phyloP scores from a whole-genome alignment of 2,329 filamentous ascomycete species.

The Aspergillaceae sp. region DNA sequence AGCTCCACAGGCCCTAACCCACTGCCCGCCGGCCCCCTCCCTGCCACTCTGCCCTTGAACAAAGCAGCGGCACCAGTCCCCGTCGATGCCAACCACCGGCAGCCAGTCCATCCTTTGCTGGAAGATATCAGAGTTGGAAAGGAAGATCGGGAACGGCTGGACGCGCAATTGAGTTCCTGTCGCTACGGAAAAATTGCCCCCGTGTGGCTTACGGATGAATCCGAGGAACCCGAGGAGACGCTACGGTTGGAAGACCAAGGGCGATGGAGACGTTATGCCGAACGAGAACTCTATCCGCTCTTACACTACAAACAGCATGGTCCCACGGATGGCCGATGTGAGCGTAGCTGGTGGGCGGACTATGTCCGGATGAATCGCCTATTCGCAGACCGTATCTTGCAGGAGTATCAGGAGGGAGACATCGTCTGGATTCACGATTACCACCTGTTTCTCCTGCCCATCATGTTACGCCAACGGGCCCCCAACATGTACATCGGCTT shows the following conservation, averaged over 20 bases:
- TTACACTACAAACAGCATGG: constrained; percentile 96
- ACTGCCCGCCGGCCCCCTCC: constrained; percentile 14
- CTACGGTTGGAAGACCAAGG: constrained; percentile 71
- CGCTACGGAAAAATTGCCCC: constrained; percentile 72
- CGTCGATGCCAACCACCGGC: constrained; percentile 52
- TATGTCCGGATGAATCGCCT: constrained; percentile 89
- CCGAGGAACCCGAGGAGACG: constrained; percentile 58
- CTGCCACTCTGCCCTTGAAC: constrained; percentile 46
- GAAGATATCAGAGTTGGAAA: constrained; percentile 64
- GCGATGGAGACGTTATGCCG: constrained; percentile 82
- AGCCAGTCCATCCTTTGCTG: constrained; percentile 49
- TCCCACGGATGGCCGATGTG: constrained; percentile 72
- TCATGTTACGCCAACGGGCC: constrained; percentile 73
- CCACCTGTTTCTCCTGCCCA: constrained; percentile 81
- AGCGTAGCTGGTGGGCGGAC: constrained; percentile 79
- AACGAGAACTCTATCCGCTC: constrained; percentile 83
- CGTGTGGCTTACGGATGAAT: constrained; percentile 78
- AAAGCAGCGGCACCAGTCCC: constrained; percentile 73
- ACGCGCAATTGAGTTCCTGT: constrained; percentile 63
- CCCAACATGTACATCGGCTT: constrained; percentile 91
- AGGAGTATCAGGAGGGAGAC: constrained; percentile 85
- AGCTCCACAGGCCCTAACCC: constrained; percentile 10
- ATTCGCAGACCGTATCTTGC: constrained; percentile 80
- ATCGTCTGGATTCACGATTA: constrained; percentile 92
- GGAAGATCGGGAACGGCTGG: constrained; percentile 63